These are phyloP conservation scores for Daedaleopsis nitida DNA, from an alignment of 768 basidiomycete genomes.

Conservation along the genomic window DNA sequence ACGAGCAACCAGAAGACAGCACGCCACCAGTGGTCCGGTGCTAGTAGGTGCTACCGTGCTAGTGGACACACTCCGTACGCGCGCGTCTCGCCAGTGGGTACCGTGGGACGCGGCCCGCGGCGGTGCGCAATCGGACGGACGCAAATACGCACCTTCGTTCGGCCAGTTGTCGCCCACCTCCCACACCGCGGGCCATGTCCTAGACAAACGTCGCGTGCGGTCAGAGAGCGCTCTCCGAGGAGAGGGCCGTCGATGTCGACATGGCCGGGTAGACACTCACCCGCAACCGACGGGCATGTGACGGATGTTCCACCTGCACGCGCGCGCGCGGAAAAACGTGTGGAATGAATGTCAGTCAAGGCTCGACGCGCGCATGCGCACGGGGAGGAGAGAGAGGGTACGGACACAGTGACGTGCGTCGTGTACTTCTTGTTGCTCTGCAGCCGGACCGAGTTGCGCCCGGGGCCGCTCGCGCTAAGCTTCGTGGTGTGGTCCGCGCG, in stretches of 20 bases:
- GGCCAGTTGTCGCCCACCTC: conserved; percentile 53
- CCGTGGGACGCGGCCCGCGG: too few species aligned
- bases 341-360: conserved; percentile 4
- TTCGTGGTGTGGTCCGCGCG: conserved; percentile 54
- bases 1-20: too few species aligned
- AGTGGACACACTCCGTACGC: too few species aligned
- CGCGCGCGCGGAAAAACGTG: conserved; percentile 2
- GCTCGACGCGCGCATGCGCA: not conserved
- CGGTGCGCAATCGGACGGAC: not conserved
- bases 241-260: not conserved
- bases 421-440: conserved; percentile 53
- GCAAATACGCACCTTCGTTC: conserved; percentile 31
- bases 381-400: conserved; percentile 6
- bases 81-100: too few species aligned
- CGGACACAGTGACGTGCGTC: conserved; percentile 56
- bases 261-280: conserved; percentile 32
- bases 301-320: conserved; percentile 46
- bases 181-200: conserved; percentile 59
- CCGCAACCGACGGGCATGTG: conserved; percentile 64
- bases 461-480: conserved; percentile 49
- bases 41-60: too few species aligned
- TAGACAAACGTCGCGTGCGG: not conserved
- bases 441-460: conserved; percentile 61
- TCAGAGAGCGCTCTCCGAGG: not conserved
- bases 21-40: too few species aligned